These are phyloP conservation scores for Hanseniaspora occidentalis DNA, from an alignment of 805 yeast genomes.

Conservation along the genomic window DNA sequence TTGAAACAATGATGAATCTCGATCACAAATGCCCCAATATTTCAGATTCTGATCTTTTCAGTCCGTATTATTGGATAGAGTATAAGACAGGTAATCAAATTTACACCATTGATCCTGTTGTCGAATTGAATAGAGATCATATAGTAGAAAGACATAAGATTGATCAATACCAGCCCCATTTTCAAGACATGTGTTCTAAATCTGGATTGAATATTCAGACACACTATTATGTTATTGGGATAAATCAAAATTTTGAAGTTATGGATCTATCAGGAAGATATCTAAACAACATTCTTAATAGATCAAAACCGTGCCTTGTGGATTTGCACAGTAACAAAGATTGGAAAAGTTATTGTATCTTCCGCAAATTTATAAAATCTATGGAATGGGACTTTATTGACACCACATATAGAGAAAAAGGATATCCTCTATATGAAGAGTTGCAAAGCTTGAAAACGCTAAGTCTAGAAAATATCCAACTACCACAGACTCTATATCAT, in stretches of 20 bases:
- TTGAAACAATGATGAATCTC: slow-evolving; percentile 3
- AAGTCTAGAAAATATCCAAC: slow-evolving; percentile 8
- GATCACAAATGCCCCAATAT: slow-evolving; percentile 12
- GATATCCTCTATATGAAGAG: not conserved
- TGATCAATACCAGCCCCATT: slow-evolving; percentile 6
- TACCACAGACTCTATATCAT: slow-evolving; percentile 10
- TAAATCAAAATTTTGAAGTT: slow-evolving; percentile 6
- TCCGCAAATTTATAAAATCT: slow-evolving; percentile 2
- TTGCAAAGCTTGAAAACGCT: not conserved
- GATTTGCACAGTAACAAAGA: not conserved
- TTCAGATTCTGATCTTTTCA: slow-evolving; percentile 16
- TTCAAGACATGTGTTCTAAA: slow-evolving; percentile 6
- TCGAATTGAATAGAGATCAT: slow-evolving; percentile 9
- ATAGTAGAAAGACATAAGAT: slow-evolving; percentile 5
- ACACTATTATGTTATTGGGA: slow-evolving; percentile 11
- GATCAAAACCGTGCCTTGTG: slow-evolving; percentile 8
- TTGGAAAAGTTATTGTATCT: slow-evolving; percentile 7
- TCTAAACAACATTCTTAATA: slow-evolving; percentile 10
- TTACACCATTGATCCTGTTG: slow-evolving; percentile 17
- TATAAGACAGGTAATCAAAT: slow-evolving; percentile 6
- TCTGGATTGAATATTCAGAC: slow-evolving; percentile 11
- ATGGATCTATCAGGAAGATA: slow-evolving; percentile 19
- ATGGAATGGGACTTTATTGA: slow-evolving; percentile 3
- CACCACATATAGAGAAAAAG: not conserved
- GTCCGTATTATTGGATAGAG: slow-evolving; percentile 20